phyloP scores from a whole-genome alignment of 305 asterid species.

The Galium porrigens region DNA sequence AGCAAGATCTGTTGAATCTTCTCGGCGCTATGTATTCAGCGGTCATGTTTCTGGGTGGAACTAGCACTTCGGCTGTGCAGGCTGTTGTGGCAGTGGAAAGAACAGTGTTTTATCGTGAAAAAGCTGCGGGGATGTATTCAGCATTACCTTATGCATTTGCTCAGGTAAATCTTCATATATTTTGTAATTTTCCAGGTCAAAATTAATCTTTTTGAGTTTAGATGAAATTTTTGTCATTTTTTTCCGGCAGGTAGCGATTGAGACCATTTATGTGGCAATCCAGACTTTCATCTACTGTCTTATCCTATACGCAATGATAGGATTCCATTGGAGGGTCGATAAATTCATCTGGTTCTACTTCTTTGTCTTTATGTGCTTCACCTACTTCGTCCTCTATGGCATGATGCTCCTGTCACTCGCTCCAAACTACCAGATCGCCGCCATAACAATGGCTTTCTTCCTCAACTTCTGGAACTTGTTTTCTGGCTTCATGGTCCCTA shows the following conservation, averaged over 20 bases:
- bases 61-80: conserved; percentile 66
- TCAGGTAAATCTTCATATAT: conserved; percentile 35
- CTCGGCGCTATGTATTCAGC: conserved; percentile 81
- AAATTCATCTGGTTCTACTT: conserved; percentile 78
- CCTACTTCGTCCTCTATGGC: conserved; percentile 75
- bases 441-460: conserved; percentile 81
- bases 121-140: conserved; percentile 91
- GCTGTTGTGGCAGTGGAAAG: conserved; percentile 80
- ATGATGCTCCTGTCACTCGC: conserved; percentile 98
- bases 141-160: conserved; percentile 86
- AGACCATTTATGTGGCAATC: conserved; percentile 42
- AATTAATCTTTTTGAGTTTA: neutral
- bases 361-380: conserved; percentile 65
- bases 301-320: conserved; percentile 73
- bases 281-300: conserved; percentile 67
- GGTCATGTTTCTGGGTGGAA: conserved; percentile 81
- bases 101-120: conserved; percentile 89
- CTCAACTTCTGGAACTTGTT: conserved; percentile 93
- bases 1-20: conserved; percentile 61
- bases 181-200: too few species aligned
- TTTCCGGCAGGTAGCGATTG: conserved; percentile 54
- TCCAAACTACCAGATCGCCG: conserved; percentile 74
- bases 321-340: conserved; percentile 53
- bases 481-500: conserved; percentile 70
- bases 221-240: neutral